These are phyloP conservation scores for Paramecium sexaurelia DNA, from an alignment of 73 alveolate genomes.

Conservation along the genomic window DNA sequence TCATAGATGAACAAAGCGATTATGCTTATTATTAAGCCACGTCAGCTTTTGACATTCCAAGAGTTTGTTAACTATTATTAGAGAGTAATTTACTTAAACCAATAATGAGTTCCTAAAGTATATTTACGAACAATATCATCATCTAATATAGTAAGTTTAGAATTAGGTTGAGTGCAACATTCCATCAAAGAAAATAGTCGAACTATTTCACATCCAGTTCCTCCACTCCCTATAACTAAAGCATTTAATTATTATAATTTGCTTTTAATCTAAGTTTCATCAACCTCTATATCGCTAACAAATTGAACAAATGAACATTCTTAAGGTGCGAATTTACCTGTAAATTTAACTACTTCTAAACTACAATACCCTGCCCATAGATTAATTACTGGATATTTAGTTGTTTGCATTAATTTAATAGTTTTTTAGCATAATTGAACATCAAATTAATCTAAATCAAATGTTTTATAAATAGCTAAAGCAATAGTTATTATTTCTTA, in stretches of 20 bases:
- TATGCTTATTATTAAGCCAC: neutral
- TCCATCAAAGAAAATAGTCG: conserved; percentile 24
- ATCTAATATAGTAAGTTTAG: conserved; percentile 4
- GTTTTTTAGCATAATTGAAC: neutral
- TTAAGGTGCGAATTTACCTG: conserved; percentile 44
- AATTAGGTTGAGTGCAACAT: conserved; percentile 22
- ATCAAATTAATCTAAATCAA: conserved; percentile 1
- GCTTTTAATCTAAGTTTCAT: neutral
- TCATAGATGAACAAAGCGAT: neutral
- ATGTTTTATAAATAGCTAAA: neutral
- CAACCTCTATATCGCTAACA: neutral
- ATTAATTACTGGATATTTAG: conserved; percentile 36
- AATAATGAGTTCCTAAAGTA: conserved; percentile 19
- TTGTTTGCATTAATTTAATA: neutral
- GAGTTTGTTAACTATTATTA: neutral
- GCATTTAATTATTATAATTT: neutral
- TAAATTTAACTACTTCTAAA: conserved; percentile 42
- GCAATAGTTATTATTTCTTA: neutral
- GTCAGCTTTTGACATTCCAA: neutral
- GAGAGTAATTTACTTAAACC: conserved; percentile 25
- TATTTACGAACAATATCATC: conserved; percentile 53
- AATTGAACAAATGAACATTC: neutral
- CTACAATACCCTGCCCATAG: conserved; percentile 12
- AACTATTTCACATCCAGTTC: conserved; percentile 45
- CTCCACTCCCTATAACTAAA: conserved; percentile 43